phyloP scores from a whole-genome alignment of 1,284 basidiomycete species.

The Mrakiaceae sp. region DNA sequence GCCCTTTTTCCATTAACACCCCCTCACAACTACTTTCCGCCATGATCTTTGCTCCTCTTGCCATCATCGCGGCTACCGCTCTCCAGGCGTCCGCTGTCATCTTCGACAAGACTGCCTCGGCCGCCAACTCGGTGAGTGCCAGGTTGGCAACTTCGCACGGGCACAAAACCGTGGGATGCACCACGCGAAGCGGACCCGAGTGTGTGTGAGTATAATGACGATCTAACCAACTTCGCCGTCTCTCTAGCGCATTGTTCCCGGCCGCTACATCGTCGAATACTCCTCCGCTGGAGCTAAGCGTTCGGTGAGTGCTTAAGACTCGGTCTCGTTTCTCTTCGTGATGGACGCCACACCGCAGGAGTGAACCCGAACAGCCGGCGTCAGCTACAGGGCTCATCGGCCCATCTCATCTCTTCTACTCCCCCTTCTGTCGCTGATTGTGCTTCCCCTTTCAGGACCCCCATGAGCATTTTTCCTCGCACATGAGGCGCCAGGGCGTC shows the following conservation, averaged over 20 bases:
- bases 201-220: not conserved
- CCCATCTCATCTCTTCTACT: not conserved
- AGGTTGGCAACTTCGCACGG: not conserved
- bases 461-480: constrained; percentile 5
- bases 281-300: not conserved
- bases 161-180: too few species aligned
- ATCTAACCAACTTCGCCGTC: not conserved
- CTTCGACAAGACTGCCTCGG: not conserved
- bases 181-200: too few species aligned
- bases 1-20: not conserved
- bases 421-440: not conserved
- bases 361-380: not conserved
- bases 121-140: not conserved
- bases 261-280: not conserved
- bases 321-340: not conserved
- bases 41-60: not conserved
- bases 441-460: not conserved
- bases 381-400: not conserved
- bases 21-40: not conserved
- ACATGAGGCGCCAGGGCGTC: constrained; percentile 4
- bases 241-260: not conserved
- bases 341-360: not conserved
- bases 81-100: not conserved
- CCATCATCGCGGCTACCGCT: not conserved
- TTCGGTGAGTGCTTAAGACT: not conserved